Evolutionary conservation across 495 filamentous ascomycete genomes (phyloP).

Genomic region (Clohesyomyces aquaticus): DNA sequence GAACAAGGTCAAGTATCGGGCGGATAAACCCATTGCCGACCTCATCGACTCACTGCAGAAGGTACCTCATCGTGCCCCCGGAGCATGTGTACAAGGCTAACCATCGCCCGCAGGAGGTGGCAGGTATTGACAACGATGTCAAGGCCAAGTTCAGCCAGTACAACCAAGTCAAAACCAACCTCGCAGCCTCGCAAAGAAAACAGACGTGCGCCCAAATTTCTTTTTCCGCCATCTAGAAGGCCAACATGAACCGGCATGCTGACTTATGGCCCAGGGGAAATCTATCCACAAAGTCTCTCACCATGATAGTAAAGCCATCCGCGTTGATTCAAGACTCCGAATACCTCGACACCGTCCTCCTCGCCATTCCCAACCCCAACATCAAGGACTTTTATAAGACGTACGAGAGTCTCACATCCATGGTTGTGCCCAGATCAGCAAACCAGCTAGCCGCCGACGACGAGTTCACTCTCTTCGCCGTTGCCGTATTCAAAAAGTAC

Average conservation of each 20-base stretch:
- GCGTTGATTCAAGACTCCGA: constrained; percentile 86
- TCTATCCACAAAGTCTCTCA: constrained; percentile 88
- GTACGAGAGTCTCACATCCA: constrained; percentile 83
- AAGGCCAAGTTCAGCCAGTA: constrained; percentile 91
- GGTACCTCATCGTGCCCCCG: constrained; percentile 50
- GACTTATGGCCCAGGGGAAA: constrained; percentile 67
- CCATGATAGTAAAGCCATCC: constrained; percentile 78
- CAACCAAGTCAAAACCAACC: constrained; percentile 81
- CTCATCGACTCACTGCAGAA: constrained; percentile 85
- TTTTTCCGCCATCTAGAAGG: not conserved
- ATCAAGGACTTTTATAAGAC: constrained; percentile 83
- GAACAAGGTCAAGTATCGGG: constrained; percentile 96
- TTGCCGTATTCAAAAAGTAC: constrained; percentile 91
- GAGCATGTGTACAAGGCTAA: not conserved
- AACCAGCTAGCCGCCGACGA: constrained; percentile 75
- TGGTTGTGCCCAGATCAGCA: constrained; percentile 89
- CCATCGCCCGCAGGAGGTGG: constrained; percentile 65
- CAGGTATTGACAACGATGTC: constrained; percentile 90
- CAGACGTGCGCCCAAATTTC: constrained; percentile 64
- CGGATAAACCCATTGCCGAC: constrained; percentile 84
- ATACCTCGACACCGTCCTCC: constrained; percentile 92
- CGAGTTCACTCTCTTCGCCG: constrained; percentile 85
- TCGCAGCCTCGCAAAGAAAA: constrained; percentile 78
- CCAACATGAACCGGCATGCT: not conserved
- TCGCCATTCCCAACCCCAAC: constrained; percentile 77